Percentiles rank a stretch among this genome's conserved stretches.
Evolutionary conservation across 2,329 filamentous ascomycete genomes (phyloP).

Genomic region (Colletotrichum musae): DNA sequence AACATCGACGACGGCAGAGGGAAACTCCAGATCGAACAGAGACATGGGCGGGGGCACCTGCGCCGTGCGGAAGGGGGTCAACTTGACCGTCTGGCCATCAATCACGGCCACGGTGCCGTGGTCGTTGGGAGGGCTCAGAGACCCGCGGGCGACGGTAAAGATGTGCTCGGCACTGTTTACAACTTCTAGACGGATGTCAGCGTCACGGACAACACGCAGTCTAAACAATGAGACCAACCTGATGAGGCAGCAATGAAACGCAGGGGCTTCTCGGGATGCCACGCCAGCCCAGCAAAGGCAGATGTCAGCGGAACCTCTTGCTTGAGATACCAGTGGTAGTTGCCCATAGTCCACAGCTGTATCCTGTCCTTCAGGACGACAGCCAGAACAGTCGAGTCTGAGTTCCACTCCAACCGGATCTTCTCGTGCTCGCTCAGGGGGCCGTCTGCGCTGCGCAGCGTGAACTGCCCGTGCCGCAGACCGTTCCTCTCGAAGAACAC

Average conservation of each 20-base stretch:
- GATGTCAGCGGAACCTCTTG: slow-evolving; percentile 77
- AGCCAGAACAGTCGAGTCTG: slow-evolving; percentile 91
- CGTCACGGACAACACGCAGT: neutral
- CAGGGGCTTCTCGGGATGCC: slow-evolving; percentile 90
- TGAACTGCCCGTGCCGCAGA: slow-evolving; percentile 95
- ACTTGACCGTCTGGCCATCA: slow-evolving; percentile 83
- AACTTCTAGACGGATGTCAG: slow-evolving; percentile 52
- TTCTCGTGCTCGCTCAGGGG: slow-evolving; percentile 66
- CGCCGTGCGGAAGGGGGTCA: slow-evolving; percentile 87
- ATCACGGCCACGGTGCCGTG: slow-evolving; percentile 86
- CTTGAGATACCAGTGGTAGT: slow-evolving; percentile 99
- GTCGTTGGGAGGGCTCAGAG: slow-evolving; percentile 80
- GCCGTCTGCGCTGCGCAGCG: slow-evolving; percentile 77
- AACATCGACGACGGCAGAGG: slow-evolving; percentile 79
- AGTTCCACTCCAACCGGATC: slow-evolving; percentile 86
- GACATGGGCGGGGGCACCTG: slow-evolving; percentile 96
- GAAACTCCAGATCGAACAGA: slow-evolving; percentile 77
- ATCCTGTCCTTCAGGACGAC: slow-evolving; percentile 80
- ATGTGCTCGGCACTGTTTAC: slow-evolving; percentile 76
- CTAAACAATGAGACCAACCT: slow-evolving; percentile 54
- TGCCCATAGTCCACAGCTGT: slow-evolving; percentile 97
- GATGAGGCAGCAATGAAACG: slow-evolving; percentile 71
- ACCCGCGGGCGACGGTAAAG: slow-evolving; percentile 78
- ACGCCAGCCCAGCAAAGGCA: slow-evolving; percentile 62
- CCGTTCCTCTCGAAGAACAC: slow-evolving; percentile 98